Base-by-base conservation (phyloP, 495 filamentous ascomycete genomes). In the Staphylotrichum tortipilum region DNA sequence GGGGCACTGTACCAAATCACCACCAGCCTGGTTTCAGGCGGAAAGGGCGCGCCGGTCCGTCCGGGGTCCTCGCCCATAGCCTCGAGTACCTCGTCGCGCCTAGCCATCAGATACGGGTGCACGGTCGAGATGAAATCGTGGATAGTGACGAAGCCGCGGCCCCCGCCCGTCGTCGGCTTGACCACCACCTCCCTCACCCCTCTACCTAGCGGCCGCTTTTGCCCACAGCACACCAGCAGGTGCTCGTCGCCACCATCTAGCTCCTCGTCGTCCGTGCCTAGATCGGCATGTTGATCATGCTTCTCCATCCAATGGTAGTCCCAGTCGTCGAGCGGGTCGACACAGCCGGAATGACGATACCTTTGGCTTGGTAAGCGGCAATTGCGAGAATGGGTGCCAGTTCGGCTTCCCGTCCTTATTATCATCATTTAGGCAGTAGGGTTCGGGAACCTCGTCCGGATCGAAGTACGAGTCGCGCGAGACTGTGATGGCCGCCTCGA, bases 61-160 rank as follows among this genome's bases (percentile, higher is more conserved):
- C 40, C 49, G 17, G 12, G 49, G 31, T 43, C 49, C 31, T 34
- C 30, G 11, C 18, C 15, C 48, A 55, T 55, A 12, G 47, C 49
- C 15, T 28, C 33, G 17, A 57, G 28, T 23, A 63, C 46, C 40
- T 63, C 57, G 23, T 44, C 57, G n/a, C 55, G 58, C 39, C 49
- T 38, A 15, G 50, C 49, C 50, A 64, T 58, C 30, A 64, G 49
- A 38, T 45, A 57, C 6, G 57, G 60, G 48, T 60, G 58, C 37
- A 60, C 38, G 24, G 52, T 42, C 36, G 56, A 59, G 21, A 59
- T 37, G 34, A 52, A 56, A 33, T 60, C 57, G 43, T 60, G 57
- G 26, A 58, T 45, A 17, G 57, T 63, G 42, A 60, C 38, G 19
- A 60, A 63, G 18, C 33, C 38, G n/a, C n/a, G n/a, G 12, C 33